Base-by-base conservation (phyloP, 805 yeast species). In the Metschnikowia lunata region DNA sequence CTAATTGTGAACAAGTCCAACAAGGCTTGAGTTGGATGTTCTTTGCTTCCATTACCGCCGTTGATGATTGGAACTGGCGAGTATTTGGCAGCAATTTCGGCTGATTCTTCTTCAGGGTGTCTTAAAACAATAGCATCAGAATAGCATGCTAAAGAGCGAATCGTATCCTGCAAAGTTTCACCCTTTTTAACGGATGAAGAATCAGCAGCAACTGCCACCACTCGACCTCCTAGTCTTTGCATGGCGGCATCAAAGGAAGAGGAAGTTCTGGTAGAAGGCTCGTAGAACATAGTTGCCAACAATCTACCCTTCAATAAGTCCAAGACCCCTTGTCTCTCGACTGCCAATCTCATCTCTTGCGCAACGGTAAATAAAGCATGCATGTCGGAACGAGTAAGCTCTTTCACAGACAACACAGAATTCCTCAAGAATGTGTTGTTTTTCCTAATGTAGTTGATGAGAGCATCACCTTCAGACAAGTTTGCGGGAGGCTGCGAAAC, bases 201-300 rank as follows among this genome's bases (percentile, higher is more conserved):
- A 52, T 79, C 81, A 48, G 93, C 85, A 50, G 86, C 77, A 52
- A 93, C 85, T 43, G 95, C 79, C 55, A 95, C 86, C 56, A 89
- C 96, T 69, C 96, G 82, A 63, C 99, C 99, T 66, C 99, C 99
- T 58, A 93, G 77, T 73, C 99, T 86, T 76, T 93, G 98, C 99
- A 93, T 93, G 48, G 99, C 99, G 58, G 97, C 97, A 66, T 93
- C 96, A 64, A 95, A 95, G 1, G 98, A 93, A 18, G 97, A 82
- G 14, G 95, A 81, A 30, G 99, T 93, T 71, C 99, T 81, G 33
- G 99, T 95, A 6, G 97, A 88, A 56, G 99, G 99, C 74, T 93
- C 99, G 67, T 89, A 93, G 75, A 93, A 93, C 75, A 93, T 83
- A 9, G 98, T 95, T 38, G 97, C 88, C 60, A 93, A 75, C 44